Evolutionary conservation across 345 rosid species (phyloP).

Genomic region (Passiflora organensis): DNA sequence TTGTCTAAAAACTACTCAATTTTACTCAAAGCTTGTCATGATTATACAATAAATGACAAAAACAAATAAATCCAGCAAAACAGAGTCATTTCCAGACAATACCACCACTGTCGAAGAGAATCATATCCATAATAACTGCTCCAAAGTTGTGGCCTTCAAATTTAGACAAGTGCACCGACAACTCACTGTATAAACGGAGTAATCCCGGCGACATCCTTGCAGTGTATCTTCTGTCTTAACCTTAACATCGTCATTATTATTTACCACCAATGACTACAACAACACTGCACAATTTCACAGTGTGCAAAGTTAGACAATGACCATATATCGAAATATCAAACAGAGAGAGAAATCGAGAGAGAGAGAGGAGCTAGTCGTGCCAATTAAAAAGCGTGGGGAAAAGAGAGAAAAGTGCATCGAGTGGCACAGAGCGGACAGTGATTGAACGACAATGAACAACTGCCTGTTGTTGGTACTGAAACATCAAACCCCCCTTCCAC

Average conservation of each 20-base stretch:
- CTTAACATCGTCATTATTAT: neutral
- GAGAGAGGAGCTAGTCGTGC: neutral
- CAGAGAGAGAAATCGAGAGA: neutral
- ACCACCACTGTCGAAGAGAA: too few species aligned
- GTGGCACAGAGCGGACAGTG: neutral
- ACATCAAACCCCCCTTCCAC: too few species aligned
- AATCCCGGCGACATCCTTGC: conserved; percentile 22
- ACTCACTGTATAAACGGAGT: neutral
- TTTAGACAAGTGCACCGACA: neutral
- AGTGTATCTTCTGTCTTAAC: neutral
- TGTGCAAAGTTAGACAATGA: neutral
- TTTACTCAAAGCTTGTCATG: too few species aligned
- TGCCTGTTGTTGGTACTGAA: neutral
- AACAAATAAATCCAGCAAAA: neutral
- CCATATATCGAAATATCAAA: neutral
- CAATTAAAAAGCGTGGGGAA: neutral
- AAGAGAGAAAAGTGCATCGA: neutral
- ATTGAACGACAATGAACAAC: neutral
- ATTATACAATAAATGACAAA: too few species aligned
- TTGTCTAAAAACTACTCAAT: too few species aligned
- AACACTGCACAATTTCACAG: neutral
- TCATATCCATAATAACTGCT: neutral
- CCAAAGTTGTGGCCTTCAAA: neutral
- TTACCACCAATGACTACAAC: neutral
- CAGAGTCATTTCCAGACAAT: too few species aligned